Evolutionary conservation across 1,284 basidiomycete genomes (phyloP), one percentile per base, ranked within the genome.

Genomic region (Sphagnurus paluster): DNA sequence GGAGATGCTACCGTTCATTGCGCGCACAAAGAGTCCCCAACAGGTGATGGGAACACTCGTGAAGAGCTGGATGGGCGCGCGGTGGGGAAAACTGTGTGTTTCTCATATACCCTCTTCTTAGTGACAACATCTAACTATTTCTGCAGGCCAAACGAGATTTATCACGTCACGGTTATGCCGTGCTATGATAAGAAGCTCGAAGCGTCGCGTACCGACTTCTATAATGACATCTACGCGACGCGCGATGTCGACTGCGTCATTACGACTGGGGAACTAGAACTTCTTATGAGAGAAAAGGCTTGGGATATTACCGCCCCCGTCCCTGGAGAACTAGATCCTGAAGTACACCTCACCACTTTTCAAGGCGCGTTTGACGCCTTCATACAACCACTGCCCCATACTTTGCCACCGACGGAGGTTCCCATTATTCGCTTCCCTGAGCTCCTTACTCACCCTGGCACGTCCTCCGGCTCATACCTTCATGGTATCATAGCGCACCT

Each of bases 101-200:
- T 19, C 3, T 23, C 14, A 3, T 29, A 7, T 44, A 9, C 25
- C 5, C 26, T 7, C 16, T 46, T n/a, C 38, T 30, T 40, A n/a
- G n/a, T n/a, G n/a, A n/a, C 19, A 40, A 7, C 33, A 32, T 35
- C 42, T 33, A 25, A 20, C 36, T 10, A 13, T 49, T 39, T 44
- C 33, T 50, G 37, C 58, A 93, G 88, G 24, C 87, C 91, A 1
- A 75, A 88, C 57, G 75, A 91, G 57, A 80, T 98, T 43, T 99
- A 98, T 66, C 97, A 99, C 60, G 91, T 98, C 50, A 82, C 93
- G 0, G 93, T 98, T 32, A 99, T 99, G 95, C 95, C 96, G 0
- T 99, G 97, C 69, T 99, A 98, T 67, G 97, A 99, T 76, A 99
- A 99, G 72, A 99, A 99, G 65, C 84, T 99, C 20, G 97, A 99